phyloP scores from a whole-genome alignment of 1,284 basidiomycete species.

The Thecaphora thlaspeos region DNA sequence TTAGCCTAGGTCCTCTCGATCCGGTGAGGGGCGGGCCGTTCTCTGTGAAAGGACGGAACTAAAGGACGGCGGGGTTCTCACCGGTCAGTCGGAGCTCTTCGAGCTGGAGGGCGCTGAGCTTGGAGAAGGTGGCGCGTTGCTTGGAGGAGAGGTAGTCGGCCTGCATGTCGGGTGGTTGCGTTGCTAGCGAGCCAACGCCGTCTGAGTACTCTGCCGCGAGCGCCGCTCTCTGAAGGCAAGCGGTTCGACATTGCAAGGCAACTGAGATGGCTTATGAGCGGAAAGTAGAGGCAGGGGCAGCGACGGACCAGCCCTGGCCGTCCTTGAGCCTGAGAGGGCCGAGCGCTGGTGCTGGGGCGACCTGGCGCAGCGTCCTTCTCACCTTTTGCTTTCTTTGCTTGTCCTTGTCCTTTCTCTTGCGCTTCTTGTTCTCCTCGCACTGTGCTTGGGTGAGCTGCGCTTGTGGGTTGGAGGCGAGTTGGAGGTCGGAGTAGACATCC shows the following conservation, averaged over 20 bases:
- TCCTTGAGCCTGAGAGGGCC: neutral
- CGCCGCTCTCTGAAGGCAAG: conserved; percentile 12
- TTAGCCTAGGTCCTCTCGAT: too few species aligned
- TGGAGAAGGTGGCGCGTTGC: conserved; percentile 35
- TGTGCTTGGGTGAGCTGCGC: conserved; percentile 36
- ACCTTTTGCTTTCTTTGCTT: conserved; percentile 43
- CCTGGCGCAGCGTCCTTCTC: conserved; percentile 3
- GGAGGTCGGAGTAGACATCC: conserved; percentile 5
- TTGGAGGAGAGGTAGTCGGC: conserved; percentile 46
- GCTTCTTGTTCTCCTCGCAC: conserved; percentile 40
- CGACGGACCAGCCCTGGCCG: neutral
- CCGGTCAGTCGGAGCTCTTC: conserved; percentile 37
- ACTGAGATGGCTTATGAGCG: conserved; percentile 1
- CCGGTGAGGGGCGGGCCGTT: too few species aligned
- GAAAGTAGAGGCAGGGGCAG: neutral
- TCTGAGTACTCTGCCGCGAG: conserved; percentile 26
- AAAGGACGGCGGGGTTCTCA: too few species aligned
- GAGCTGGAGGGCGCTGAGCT: conserved; percentile 46
- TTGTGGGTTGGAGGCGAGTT: conserved; percentile 1
- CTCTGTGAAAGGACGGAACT: too few species aligned
- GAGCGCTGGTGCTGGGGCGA: too few species aligned
- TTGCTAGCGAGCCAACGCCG: conserved; percentile 28
- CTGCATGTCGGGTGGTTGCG: conserved; percentile 41
- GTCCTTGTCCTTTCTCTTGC: conserved; percentile 37
- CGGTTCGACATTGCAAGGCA: neutral